Conservation (phyloP, 169 alveolate species). For the Cryptosporidium meleagridis region DNA sequence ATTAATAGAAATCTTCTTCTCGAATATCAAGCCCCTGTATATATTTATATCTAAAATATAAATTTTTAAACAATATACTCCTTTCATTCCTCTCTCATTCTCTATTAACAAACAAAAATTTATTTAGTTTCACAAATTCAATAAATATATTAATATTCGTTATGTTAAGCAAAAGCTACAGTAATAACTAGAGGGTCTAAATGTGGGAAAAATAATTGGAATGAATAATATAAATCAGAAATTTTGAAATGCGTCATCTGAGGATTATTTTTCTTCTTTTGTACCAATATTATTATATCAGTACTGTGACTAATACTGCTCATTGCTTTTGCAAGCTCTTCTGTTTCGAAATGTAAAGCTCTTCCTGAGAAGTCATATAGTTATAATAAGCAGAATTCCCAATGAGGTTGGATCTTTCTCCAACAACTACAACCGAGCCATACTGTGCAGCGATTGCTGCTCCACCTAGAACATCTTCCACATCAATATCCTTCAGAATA, state of each 20-base stretch:
- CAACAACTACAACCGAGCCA: conserved; percentile 90
- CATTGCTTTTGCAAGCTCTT: conserved; percentile 21
- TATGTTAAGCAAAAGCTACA: background rate
- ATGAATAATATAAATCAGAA: background rate
- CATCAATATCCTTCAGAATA: conserved; percentile 87
- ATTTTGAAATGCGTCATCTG: background rate
- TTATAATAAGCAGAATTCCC: conserved; percentile 84
- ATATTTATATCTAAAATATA: no score
- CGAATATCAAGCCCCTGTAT: background rate
- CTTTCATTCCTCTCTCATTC: background rate
- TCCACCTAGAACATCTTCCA: conserved; percentile 91
- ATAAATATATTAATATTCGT: background rate
- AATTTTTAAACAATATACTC: no score
- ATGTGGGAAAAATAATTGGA: background rate
- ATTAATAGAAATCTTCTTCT: background rate
- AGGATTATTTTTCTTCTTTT: background rate
- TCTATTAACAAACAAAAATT: no score
- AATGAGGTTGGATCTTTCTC: conserved; percentile 87
- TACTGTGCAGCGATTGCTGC: conserved; percentile 91
- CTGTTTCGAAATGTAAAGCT: conserved; percentile 55
- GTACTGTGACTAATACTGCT: background rate
- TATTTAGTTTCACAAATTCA: no score
- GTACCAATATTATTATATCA: background rate
- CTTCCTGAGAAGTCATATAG: conserved; percentile 84
- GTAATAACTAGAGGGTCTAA: background rate